Evolutionary conservation across 1,139 yeast genomes (phyloP).

Genomic region (Kluyveromyces marxianus): DNA sequence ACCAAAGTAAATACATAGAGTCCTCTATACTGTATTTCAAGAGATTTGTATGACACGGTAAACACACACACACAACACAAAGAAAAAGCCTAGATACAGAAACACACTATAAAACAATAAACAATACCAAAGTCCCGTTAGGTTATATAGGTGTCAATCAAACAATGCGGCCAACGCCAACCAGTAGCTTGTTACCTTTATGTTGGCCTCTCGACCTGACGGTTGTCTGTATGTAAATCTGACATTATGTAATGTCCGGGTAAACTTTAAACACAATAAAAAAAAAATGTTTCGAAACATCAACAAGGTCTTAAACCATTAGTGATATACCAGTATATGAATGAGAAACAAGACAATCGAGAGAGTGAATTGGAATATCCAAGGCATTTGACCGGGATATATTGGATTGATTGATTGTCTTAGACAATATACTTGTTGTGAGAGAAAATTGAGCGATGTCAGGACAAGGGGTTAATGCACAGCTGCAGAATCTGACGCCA

Average conservation of each 20-base stretch:
- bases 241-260: neutral
- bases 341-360: neutral
- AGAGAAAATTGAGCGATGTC: neutral
- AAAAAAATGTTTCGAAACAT: neutral
- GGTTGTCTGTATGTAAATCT: neutral
- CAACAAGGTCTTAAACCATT: neutral
- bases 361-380: neutral
- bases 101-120: no score
- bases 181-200: no score
- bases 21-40: no score
- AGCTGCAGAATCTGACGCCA: slow-evolving; percentile 11
- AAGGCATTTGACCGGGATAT: neutral
- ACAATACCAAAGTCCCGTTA: no score
- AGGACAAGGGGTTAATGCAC: slow-evolving; percentile 5
- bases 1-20: no score
- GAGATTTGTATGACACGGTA: no score
- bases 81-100: no score
- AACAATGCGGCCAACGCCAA: no score
- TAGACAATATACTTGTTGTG: neutral
- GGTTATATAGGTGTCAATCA: no score
- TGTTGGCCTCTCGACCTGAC: neutral
- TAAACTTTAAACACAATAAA: neutral
- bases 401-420: neutral
- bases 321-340: neutral
- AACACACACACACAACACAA: no score